Evolutionary conservation across 2,329 filamentous ascomycete genomes (phyloP).

Genomic region (Aspergillus floridensis): DNA sequence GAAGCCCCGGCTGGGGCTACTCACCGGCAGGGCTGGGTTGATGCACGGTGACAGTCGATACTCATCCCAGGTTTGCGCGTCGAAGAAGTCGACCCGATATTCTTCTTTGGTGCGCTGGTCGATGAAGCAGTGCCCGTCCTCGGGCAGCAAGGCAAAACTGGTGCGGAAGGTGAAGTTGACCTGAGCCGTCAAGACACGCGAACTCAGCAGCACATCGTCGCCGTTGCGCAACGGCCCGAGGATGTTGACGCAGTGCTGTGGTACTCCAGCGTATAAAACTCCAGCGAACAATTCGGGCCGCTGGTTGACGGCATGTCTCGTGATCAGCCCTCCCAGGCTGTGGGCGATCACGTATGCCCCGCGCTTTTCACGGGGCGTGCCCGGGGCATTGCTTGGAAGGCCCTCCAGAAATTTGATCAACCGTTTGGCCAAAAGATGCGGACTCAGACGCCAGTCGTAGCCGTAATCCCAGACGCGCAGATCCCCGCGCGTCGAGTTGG

Average conservation of each 20-base stretch:
- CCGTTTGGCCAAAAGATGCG: conserved; percentile 67
- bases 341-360: conserved; percentile 84
- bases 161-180: conserved; percentile 92
- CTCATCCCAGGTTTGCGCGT: conserved; percentile 74
- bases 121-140: conserved; percentile 84
- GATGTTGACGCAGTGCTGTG: conserved; percentile 85
- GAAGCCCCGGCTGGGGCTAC: conserved; percentile 24
- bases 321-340: conserved; percentile 80
- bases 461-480: conserved; percentile 85
- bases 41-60: conserved; percentile 77
- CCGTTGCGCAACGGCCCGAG: conserved; percentile 85
- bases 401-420: conserved; percentile 71
- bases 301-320: conserved; percentile 81
- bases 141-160: conserved; percentile 78
- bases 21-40: conserved; percentile 60
- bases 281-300: conserved; percentile 81
- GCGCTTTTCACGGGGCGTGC: conserved; percentile 50
- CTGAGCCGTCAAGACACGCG: conserved; percentile 83
- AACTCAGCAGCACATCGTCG: conserved; percentile 87
- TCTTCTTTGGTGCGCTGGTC: conserved; percentile 76
- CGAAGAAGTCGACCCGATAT: conserved; percentile 81
- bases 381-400: conserved; percentile 70
- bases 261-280: conserved; percentile 80
- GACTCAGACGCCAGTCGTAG: conserved; percentile 91
- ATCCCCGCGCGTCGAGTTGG: conserved; percentile 68